These are phyloP conservation scores for Amanita fuliginea DNA, from an alignment of 768 basidiomycete species.

Conservation along the genomic window DNA sequence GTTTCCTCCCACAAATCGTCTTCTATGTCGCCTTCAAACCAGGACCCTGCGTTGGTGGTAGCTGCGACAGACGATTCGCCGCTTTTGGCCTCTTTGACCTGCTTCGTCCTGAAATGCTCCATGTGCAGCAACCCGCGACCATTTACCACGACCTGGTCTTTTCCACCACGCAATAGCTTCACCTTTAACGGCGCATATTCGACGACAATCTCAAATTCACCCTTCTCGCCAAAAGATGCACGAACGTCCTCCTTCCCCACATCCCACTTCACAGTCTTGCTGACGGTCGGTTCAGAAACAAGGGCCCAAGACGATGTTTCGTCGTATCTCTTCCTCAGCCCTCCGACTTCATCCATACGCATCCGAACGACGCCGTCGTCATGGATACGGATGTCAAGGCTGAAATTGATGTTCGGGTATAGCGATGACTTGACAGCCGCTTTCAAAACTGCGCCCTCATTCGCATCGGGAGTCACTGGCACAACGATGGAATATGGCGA, in stretches of 20 bases:
- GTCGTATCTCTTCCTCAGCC: constrained; percentile 77
- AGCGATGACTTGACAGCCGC: constrained; percentile 72
- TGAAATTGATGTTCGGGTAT: constrained; percentile 77
- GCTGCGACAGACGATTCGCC: constrained; percentile 20
- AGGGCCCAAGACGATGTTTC: constrained; percentile 90
- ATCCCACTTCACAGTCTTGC: constrained; percentile 50
- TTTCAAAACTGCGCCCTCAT: constrained; percentile 48
- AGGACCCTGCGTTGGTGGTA: background rate
- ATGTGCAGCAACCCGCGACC: constrained; percentile 87
- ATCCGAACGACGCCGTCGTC: constrained; percentile 83
- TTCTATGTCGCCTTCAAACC: constrained; percentile 70
- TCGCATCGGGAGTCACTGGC: constrained; percentile 34
- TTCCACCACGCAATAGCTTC: constrained; percentile 58
- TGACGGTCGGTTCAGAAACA: constrained; percentile 56
- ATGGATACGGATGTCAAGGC: constrained; percentile 75
- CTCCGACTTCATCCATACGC: constrained; percentile 77
- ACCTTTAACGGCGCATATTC: constrained; percentile 69
- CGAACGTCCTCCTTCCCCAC: constrained; percentile 53
- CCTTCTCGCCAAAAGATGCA: constrained; percentile 55
- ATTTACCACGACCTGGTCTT: constrained; percentile 82
- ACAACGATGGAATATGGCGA: constrained; percentile 81
- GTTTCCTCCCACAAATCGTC: constrained; percentile 86
- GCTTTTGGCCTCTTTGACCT: constrained; percentile 24
- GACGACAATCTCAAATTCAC: constrained; percentile 56
- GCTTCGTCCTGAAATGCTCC: constrained; percentile 88